phyloP scores from a whole-genome alignment of 2,329 filamentous ascomycete species.

The Botrytis aclada region DNA sequence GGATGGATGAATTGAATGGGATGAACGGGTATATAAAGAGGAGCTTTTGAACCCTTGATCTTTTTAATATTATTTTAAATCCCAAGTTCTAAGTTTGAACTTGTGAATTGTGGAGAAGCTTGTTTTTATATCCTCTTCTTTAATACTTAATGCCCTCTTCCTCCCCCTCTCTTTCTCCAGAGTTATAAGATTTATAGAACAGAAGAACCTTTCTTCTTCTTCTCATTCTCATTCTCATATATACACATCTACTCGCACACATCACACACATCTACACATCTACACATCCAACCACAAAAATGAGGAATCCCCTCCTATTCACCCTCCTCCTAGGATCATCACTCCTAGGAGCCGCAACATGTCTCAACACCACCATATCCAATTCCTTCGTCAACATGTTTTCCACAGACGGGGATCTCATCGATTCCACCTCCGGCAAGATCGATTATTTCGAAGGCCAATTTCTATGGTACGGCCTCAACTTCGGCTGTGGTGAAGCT shows the following conservation, averaged over 20 bases:
- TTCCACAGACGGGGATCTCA: slow-evolving; percentile 30
- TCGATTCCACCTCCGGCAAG: slow-evolving; percentile 31
- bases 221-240: neutral
- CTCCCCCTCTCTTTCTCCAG: neutral
- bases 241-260: neutral
- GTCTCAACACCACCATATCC: slow-evolving; percentile 3
- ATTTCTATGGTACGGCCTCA: slow-evolving; percentile 31
- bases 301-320: neutral
- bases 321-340: neutral
- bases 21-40: slow-evolving; percentile 1
- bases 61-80: too few species aligned
- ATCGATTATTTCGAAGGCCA: slow-evolving; percentile 29
- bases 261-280: neutral
- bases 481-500: slow-evolving; percentile 24
- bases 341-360: neutral
- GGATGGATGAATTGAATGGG: neutral
- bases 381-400: slow-evolving; percentile 23
- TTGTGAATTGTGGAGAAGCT: neutral
- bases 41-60: neutral
- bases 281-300: neutral
- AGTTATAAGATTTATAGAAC: neutral
- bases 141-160: neutral
- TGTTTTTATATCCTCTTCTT: neutral
- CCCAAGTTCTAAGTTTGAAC: neutral
- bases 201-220: too few species aligned